Conservation (phyloP, 75 land plant species). For the Selaginella moellendorffii region DNA sequence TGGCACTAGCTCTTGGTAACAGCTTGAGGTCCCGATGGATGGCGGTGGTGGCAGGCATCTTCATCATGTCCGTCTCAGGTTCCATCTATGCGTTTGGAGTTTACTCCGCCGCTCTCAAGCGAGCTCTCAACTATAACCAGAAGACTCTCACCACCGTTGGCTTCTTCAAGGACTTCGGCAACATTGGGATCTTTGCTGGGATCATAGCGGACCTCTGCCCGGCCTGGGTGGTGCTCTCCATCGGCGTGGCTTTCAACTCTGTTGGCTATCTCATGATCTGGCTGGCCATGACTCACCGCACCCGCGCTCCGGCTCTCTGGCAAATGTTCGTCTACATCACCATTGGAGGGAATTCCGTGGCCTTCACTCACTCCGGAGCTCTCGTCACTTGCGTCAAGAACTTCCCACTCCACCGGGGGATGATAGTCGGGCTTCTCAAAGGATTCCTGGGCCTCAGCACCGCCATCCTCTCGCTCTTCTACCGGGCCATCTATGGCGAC, state of each 20-base stretch:
- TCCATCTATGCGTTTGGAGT: conserved; percentile 5
- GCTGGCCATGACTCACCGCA: not conserved
- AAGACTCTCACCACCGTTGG: conserved; percentile 3
- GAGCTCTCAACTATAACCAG: conserved; percentile 3
- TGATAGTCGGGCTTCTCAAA: conserved; percentile 14
- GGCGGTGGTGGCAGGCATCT: conserved; percentile 1
- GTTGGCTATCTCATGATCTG: conserved; percentile 6
- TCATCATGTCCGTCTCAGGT: conserved; percentile 8
- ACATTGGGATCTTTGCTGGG: not conserved
- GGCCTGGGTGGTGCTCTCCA: conserved; percentile 4
- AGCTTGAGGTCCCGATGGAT: conserved; percentile 8
- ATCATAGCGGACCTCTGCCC: not conserved
- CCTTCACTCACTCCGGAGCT: conserved; percentile 2
- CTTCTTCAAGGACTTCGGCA: conserved; percentile 9
- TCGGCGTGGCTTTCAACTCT: not conserved
- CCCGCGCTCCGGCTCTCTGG: not conserved
- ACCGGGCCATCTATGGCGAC: conserved; percentile 12
- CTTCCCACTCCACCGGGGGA: conserved; percentile 14
- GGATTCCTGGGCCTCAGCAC: conserved; percentile 28
- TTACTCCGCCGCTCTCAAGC: not conserved
- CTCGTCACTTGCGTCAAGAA: conserved; percentile 9
- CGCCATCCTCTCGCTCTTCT: conserved; percentile 20
- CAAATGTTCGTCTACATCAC: conserved; percentile 3
- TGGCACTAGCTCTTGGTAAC: not conserved
- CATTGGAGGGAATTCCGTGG: conserved; percentile 1